A percentile compares a stretch with the other conserved stretches of the same genome.
Evolutionary conservation across 352 stramenopile genomes (phyloP).

Genomic region (Pythium phragmitis): DNA sequence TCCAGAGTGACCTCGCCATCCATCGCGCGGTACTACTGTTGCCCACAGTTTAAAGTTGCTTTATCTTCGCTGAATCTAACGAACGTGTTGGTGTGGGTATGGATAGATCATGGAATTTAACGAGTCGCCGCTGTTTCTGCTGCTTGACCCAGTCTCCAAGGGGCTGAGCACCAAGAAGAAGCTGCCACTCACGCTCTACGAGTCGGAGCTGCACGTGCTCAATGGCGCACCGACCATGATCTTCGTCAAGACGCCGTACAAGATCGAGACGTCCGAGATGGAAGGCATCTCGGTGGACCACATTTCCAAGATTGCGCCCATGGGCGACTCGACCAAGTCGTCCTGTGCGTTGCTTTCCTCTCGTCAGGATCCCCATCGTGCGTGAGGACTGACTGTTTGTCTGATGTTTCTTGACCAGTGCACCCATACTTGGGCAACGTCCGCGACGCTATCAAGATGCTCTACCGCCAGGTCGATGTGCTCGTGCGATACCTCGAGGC

Average conservation of each 20-base stretch:
- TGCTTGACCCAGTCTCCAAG: slow-evolving; percentile 66
- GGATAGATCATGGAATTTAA: slow-evolving; percentile 86
- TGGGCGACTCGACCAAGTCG: slow-evolving; percentile 68
- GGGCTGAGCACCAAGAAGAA: slow-evolving; percentile 80
- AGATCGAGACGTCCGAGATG: slow-evolving; percentile 85
- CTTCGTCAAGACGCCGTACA: slow-evolving; percentile 87
- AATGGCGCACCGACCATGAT: slow-evolving; percentile 87
- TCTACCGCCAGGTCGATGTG: slow-evolving; percentile 79
- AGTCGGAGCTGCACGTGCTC: slow-evolving; percentile 86
- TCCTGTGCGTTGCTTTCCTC: slow-evolving; percentile 41
- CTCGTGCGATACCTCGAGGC: slow-evolving; percentile 70
- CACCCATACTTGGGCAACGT: slow-evolving; percentile 79
- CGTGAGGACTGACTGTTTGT: too few species aligned
- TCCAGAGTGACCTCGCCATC: slow-evolving; percentile 68
- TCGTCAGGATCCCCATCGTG: too few species aligned
- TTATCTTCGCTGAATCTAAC: neutral
- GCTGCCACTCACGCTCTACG: slow-evolving; percentile 82
- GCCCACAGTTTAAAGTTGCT: neutral
- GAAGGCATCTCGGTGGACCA: slow-evolving; percentile 88
- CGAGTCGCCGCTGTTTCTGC: slow-evolving; percentile 78
- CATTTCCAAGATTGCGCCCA: slow-evolving; percentile 84
- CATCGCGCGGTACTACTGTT: slow-evolving; percentile 57
- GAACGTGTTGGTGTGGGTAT: neutral
- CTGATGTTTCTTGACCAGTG: slow-evolving; percentile 40
- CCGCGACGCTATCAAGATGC: slow-evolving; percentile 83